A percentile compares a stretch with the other conserved stretches of the same genome.
Conservation (phyloP, 768 basidiomycete genomes). For the Strobilomyces confusus region DNA sequence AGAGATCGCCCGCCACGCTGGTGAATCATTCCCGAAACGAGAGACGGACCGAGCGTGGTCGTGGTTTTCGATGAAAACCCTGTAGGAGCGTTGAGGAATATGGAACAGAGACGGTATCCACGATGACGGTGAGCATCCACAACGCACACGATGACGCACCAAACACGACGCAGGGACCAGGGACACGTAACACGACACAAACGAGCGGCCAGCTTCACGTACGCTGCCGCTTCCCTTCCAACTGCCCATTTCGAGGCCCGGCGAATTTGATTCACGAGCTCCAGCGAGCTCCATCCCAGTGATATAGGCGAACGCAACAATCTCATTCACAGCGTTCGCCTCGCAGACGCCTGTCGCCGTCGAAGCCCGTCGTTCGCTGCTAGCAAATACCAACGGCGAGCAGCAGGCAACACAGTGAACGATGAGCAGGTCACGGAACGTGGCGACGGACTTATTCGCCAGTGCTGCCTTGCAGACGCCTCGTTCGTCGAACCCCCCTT, state of each 20-base stretch:
- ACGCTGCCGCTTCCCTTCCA: neutral
- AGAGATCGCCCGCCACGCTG: slow-evolving; percentile 51
- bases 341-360: slow-evolving; percentile 14
- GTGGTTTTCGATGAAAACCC: slow-evolving; percentile 69
- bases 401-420: neutral
- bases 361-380: neutral
- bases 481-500: slow-evolving; percentile 12
- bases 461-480: slow-evolving; percentile 20
- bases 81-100: neutral
- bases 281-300: neutral
- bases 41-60: slow-evolving; percentile 63
- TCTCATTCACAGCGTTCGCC: slow-evolving; percentile 16
- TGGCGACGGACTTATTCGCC: neutral
- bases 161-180: neutral
- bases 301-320: slow-evolving; percentile 2
- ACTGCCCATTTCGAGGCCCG: neutral
- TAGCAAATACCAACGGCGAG: neutral
- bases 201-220: slow-evolving; percentile 7
- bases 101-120: slow-evolving; percentile 12
- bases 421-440: slow-evolving; percentile 14
- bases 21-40: slow-evolving; percentile 59
- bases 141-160: slow-evolving; percentile 2
- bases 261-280: slow-evolving; percentile 6
- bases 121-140: slow-evolving; percentile 12
- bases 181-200: neutral